A percentile compares a stretch with the other conserved stretches of the same genome.
These are phyloP conservation scores for Ascochyta lentis DNA, from an alignment of 2,329 filamentous ascomycete genomes.

Conservation along the genomic window DNA sequence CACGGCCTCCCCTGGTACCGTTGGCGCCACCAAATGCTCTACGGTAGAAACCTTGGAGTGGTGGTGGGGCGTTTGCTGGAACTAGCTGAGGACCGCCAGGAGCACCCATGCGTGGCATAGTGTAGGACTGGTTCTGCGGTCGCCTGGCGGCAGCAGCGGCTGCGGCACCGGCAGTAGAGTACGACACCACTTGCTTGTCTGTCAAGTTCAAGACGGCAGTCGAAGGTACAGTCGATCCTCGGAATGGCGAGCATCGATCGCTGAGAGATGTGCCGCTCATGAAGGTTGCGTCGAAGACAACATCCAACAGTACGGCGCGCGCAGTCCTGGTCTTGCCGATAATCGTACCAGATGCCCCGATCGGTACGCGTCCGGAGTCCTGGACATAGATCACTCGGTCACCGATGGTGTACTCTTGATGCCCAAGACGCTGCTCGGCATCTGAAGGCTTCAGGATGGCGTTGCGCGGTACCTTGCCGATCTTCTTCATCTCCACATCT, in stretches of 20 bases:
- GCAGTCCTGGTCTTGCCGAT: constrained; percentile 90
- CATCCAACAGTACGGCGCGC: constrained; percentile 81
- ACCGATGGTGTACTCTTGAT: constrained; percentile 82
- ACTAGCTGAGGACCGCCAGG: constrained; percentile 66
- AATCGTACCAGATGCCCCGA: constrained; percentile 90
- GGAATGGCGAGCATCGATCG: constrained; percentile 89
- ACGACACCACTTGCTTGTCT: constrained; percentile 77
- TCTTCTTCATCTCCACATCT: constrained; percentile 66
- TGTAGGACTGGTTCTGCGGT: constrained; percentile 58
- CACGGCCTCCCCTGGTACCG: constrained; percentile 49
- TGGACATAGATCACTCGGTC: constrained; percentile 93
- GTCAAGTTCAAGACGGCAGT: constrained; percentile 90
- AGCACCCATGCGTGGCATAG: constrained; percentile 62
- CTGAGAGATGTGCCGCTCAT: constrained; percentile 96
- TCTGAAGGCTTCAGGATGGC: constrained; percentile 93
- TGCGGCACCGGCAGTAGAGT: constrained; percentile 63
- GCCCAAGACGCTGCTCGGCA: constrained; percentile 88
- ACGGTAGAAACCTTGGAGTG: constrained; percentile 65
- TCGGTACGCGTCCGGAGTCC: constrained; percentile 92
- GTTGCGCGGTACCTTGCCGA: constrained; percentile 82
- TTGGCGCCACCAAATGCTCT: constrained; percentile 61
- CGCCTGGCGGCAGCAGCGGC: constrained; percentile 64
- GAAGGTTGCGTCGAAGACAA: constrained; percentile 93
- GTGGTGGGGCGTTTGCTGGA: constrained; percentile 62
- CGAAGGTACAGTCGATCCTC: constrained; percentile 87